Conservation (phyloP, 208 protist genomes). For the Endotrypanum monterogeii region DNA sequence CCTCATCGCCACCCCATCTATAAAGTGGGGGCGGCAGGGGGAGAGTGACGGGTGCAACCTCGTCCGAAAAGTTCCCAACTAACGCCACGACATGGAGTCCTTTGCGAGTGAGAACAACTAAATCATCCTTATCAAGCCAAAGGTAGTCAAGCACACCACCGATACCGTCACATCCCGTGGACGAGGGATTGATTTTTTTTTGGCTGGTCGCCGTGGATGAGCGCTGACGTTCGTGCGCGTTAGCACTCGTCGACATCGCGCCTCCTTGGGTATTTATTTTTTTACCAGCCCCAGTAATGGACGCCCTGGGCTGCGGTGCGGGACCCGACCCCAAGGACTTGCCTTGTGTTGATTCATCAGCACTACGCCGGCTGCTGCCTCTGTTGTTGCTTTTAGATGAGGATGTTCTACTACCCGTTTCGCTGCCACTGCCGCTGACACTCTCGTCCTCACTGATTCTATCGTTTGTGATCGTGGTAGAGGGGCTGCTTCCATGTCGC, state of each 20-base stretch:
- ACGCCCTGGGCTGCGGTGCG: neutral
- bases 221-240: neutral
- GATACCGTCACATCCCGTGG: neutral
- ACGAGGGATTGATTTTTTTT: neutral
- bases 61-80: conserved; percentile 40
- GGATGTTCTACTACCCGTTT: neutral
- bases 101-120: conserved; percentile 53
- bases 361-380: neutral
- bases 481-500: neutral
- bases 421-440: conserved; percentile 3
- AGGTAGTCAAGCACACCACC: conserved; percentile 48
- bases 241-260: neutral
- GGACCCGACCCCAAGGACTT: neutral
- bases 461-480: conserved; percentile 6
- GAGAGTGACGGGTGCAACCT: conserved; percentile 27
- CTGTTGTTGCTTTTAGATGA: neutral
- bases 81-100: conserved; percentile 56
- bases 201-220: neutral
- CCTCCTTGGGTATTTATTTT: neutral
- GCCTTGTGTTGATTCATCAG: neutral
- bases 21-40: conserved; percentile 29
- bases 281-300: neutral
- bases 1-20: conserved; percentile 16
- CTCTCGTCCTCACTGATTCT: conserved; percentile 9
- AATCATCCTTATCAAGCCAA: conserved; percentile 59